Base-by-base conservation (phyloP, 2,329 filamentous ascomycete species). In the Xylariaceae sp. region DNA sequence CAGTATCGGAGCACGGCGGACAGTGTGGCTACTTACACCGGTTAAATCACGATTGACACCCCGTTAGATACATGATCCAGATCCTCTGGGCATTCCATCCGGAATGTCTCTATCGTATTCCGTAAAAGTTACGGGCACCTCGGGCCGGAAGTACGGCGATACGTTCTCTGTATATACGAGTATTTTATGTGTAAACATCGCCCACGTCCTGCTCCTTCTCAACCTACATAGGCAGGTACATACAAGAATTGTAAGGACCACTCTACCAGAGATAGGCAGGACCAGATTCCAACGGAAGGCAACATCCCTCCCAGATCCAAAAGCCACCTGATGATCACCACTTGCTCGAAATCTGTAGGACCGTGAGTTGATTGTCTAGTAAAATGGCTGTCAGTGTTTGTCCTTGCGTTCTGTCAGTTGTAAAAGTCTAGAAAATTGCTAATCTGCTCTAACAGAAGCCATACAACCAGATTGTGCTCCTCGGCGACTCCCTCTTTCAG, bases 401-500 rank as follows among this genome's bases (percentile, higher is more conserved):
- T n/a, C 34, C 34, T 1, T 1, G 17, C 17, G 17, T 17, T 17
- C 17, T 17, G 17, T 17, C 17, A 17, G 15, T 18, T 15, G 13
- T 30, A 10, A 47, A 13, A 45, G 13, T 51, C 50, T n/a, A 17
- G n/a, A 7, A 13, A 18, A 13, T 54, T 17, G 42, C 57, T 64
- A 52, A 64, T 45, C 11, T 5, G 2, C 11, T 17, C 47, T 51
- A 35, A 51, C 55, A 82, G 79, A 73, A 73, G 47, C 77, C 82
- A 1, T 88, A 88, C 68, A 85, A 88, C 53, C 89, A 92, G 70
- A 79, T 92, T 67, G 79, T 97, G 63, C 84, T 97, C 23, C 89
- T 97, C 63, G 93, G 93, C 57, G 94, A 97, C 76, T 96, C 90
- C 37, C 87, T 97, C 62, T 87, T 93, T 53, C 86, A 97, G 70